phyloP scores from a whole-genome alignment of 108 stramenopile species.

The Fistulifera pelliculosa region DNA sequence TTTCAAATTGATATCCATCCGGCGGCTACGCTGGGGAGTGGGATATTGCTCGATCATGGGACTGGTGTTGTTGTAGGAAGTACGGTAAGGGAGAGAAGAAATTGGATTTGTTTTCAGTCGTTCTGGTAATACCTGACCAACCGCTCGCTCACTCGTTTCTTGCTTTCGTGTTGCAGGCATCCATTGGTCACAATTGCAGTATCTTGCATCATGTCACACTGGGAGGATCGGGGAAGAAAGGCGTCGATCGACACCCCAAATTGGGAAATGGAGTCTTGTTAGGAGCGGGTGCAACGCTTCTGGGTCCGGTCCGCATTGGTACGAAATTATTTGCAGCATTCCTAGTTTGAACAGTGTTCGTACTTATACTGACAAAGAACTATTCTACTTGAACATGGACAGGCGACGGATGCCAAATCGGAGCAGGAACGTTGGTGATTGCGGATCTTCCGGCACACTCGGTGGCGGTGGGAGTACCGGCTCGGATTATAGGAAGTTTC shows the following conservation, averaged over 20 bases:
- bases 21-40: constrained; percentile 56
- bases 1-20: constrained; percentile 90
- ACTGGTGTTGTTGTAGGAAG: constrained; percentile 87
- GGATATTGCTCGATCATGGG: constrained; percentile 80
- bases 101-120: neutral
- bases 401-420: constrained; percentile 25
- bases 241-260: constrained; percentile 82
- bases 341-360: constrained; percentile 1
- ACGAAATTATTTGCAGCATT: constrained; percentile 33
- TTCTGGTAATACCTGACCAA: neutral
- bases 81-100: constrained; percentile 41
- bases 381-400: too few relatives aligned
- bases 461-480: constrained; percentile 43
- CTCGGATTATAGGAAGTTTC: constrained; percentile 64
- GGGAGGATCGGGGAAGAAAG: constrained; percentile 76
- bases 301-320: constrained; percentile 70
- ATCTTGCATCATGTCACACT: constrained; percentile 83
- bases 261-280: constrained; percentile 73
- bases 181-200: constrained; percentile 60
- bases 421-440: constrained; percentile 75
- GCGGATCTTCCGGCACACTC: constrained; percentile 53
- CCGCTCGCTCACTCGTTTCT: neutral
- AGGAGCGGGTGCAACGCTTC: constrained; percentile 73
- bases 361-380: too few relatives aligned
- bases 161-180: constrained; percentile 5